Evolutionary conservation across 2,329 filamentous ascomycete species (phyloP).

Genomic region (Cladosporium sp.): DNA sequence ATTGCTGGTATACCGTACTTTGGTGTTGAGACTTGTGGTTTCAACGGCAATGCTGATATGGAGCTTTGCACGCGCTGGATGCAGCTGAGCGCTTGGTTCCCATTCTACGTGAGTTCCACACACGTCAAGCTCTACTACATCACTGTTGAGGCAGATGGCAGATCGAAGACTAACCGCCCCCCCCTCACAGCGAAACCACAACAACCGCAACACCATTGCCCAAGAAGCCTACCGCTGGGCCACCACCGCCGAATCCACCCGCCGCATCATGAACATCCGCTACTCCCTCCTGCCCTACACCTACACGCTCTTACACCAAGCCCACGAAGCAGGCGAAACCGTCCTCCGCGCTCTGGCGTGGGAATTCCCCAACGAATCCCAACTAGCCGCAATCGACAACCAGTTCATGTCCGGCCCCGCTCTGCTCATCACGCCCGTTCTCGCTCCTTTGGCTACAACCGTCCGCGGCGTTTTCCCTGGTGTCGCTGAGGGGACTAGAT

Average conservation of each 20-base stretch:
- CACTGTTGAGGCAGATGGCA: too few relatives aligned
- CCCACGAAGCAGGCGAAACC: conserved; percentile 26
- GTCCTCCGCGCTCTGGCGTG: conserved; percentile 30
- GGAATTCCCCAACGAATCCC: conserved; percentile 31
- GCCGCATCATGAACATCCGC: conserved; percentile 32
- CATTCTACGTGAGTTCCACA: conserved; percentile 23
- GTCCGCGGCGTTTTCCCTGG: conserved; percentile 33
- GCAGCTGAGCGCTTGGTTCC: conserved; percentile 31
- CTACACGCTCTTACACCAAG: conserved; percentile 32
- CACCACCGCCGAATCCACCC: conserved; percentile 27
- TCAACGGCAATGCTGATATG: conserved; percentile 27
- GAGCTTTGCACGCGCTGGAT: conserved; percentile 28
- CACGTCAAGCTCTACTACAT: not conserved
- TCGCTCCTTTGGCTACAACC: conserved; percentile 26
- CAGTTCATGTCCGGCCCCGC: conserved; percentile 33
- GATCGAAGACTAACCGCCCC: not conserved
- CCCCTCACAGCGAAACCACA: conserved; percentile 26
- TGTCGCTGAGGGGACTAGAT: conserved; percentile 26
- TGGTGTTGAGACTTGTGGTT: conserved; percentile 29
- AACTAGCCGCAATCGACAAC: conserved; percentile 29
- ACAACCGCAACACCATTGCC: conserved; percentile 30
- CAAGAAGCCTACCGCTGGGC: conserved; percentile 34
- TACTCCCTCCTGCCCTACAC: conserved; percentile 31
- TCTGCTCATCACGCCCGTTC: conserved; percentile 29
- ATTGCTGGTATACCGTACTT: conserved; percentile 30